Conservation (phyloP, 352 stramenopile genomes). For the Elongisporangium prolatum region DNA sequence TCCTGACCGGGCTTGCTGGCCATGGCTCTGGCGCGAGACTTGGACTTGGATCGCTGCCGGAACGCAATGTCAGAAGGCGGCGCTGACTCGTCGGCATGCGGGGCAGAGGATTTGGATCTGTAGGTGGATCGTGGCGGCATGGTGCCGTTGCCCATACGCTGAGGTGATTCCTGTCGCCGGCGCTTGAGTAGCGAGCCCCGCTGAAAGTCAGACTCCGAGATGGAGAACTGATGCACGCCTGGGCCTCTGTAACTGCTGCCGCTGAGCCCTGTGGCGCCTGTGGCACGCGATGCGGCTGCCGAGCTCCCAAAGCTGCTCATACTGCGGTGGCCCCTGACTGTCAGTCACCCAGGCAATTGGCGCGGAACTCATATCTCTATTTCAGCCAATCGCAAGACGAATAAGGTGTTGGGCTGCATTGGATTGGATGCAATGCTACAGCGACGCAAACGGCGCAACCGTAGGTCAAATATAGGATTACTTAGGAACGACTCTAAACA, state of each 20-base stretch:
- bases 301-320: background rate
- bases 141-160: constrained; percentile 5
- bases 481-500: no score
- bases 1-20: constrained; percentile 27
- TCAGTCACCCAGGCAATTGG: background rate
- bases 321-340: background rate
- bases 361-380: background rate
- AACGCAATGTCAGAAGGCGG: constrained; percentile 16
- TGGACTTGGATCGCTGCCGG: constrained; percentile 59
- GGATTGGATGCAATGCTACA: background rate
- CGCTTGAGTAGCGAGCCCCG: constrained; percentile 51
- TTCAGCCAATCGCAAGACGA: background rate
- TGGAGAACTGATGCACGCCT: constrained; percentile 30
- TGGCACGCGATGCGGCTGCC: constrained; percentile 16
- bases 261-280: constrained; percentile 3
- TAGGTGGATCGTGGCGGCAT: background rate
- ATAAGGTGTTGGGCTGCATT: background rate
- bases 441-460: background rate
- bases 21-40: constrained; percentile 30
- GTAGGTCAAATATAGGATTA: background rate
- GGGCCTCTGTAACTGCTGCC: background rate
- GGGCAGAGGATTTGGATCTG: background rate
- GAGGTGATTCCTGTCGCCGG: constrained; percentile 31
- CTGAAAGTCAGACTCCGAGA: constrained; percentile 57
- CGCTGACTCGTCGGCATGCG: background rate